phyloP scores from a whole-genome alignment of 768 basidiomycete species.

The Crucibulum laeve region DNA sequence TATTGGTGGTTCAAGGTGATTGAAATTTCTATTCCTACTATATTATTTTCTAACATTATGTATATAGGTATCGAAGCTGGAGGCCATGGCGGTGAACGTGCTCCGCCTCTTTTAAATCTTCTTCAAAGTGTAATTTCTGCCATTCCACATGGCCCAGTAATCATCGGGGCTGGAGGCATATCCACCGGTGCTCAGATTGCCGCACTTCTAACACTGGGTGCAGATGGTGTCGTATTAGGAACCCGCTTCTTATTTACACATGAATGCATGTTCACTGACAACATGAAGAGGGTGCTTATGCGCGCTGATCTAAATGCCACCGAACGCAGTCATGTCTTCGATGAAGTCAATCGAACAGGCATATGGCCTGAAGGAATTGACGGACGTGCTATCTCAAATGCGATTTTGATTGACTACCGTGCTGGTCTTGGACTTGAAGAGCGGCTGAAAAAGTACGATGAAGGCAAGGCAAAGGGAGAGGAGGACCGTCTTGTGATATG shows the following conservation, averaged over 20 bases:
- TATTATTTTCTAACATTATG: not conserved
- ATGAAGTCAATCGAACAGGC: slow-evolving; percentile 25
- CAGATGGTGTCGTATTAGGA: slow-evolving; percentile 39
- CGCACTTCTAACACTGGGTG: slow-evolving; percentile 36
- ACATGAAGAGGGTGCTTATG: slow-evolving; percentile 33
- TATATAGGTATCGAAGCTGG: slow-evolving; percentile 5
- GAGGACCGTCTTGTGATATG: slow-evolving; percentile 28
- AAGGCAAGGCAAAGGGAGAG: slow-evolving; percentile 24
- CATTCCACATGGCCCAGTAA: slow-evolving; percentile 21
- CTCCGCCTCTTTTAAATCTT: not conserved
- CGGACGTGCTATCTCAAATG: slow-evolving; percentile 24
- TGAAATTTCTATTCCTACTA: slow-evolving; percentile 40
- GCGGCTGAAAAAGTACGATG: slow-evolving; percentile 17
- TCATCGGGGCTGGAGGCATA: slow-evolving; percentile 48
- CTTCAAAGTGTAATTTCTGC: slow-evolving; percentile 21
- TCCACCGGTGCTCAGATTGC: slow-evolving; percentile 39
- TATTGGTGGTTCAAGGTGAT: slow-evolving; percentile 29
- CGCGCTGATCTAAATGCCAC: slow-evolving; percentile 27
- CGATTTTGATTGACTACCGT: slow-evolving; percentile 21
- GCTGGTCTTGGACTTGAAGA: slow-evolving; percentile 23
- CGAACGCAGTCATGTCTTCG: slow-evolving; percentile 34
- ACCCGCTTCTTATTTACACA: slow-evolving; percentile 44
- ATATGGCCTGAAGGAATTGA: slow-evolving; percentile 37
- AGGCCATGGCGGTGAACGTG: not conserved
- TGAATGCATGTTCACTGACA: slow-evolving; percentile 33